Evolutionary conservation across 2,329 filamentous ascomycete species (phyloP).

Genomic region (Elsinoe arachidis): DNA sequence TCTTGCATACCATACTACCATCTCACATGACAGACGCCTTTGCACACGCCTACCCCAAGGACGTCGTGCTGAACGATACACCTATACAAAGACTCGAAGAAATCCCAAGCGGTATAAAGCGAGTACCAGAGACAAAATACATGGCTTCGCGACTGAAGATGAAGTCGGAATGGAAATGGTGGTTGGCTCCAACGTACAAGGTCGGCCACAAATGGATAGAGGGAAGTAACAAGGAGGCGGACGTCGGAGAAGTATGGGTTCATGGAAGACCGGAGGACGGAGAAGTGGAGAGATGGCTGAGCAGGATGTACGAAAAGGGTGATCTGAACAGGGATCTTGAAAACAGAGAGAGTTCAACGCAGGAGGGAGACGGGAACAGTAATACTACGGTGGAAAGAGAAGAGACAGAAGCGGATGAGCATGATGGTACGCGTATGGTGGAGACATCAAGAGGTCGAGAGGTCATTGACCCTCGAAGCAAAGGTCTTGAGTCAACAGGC

Average conservation of each 20-base stretch:
- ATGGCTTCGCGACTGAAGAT: conserved; percentile 51
- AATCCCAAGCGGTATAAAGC: conserved; percentile 38
- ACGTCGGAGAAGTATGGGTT: conserved; percentile 46
- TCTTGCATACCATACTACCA: conserved; percentile 48
- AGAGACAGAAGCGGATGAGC: not conserved
- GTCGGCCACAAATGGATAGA: conserved; percentile 28
- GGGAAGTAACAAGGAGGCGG: conserved; percentile 30
- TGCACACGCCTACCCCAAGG: conserved; percentile 44
- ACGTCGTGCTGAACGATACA: conserved; percentile 38
- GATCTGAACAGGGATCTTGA: not conserved
- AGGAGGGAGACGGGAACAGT: not conserved
- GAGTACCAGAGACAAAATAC: conserved; percentile 51
- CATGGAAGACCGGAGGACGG: conserved; percentile 37
- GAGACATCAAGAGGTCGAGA: not conserved
- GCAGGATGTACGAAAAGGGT: not conserved
- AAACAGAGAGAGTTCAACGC: not conserved
- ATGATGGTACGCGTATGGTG: not conserved
- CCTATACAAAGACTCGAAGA: conserved; percentile 31
- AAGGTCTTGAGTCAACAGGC: not conserved
- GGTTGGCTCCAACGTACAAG: conserved; percentile 40
- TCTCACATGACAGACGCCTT: conserved; percentile 37
- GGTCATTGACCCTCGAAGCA: not conserved
- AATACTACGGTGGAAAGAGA: not conserved
- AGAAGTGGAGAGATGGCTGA: conserved; percentile 22
- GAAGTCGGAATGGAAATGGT: conserved; percentile 47